A percentile compares a stretch with the other conserved stretches of the same genome.
These are phyloP conservation scores for Eimeria acervulina DNA, from an alignment of 169 alveolate species.

Conservation along the genomic window DNA sequence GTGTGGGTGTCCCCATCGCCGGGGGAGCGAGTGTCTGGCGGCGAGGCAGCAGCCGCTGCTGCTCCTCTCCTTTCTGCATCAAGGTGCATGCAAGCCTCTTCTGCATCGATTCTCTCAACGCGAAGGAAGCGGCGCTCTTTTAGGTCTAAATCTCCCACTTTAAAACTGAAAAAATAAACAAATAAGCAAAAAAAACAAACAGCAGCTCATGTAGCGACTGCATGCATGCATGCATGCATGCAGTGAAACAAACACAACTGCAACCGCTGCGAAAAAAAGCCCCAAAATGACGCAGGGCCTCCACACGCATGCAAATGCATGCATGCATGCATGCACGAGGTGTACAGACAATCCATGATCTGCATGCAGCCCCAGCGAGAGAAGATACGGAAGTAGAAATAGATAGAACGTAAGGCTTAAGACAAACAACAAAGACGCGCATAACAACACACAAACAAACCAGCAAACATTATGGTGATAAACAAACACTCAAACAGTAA, in stretches of 20 bases:
- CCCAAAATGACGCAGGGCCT: background rate
- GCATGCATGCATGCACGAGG: background rate
- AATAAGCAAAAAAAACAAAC: background rate
- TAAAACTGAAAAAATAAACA: background rate
- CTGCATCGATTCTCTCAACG: background rate
- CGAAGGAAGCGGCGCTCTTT: conserved; percentile 17
- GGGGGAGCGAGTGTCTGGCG: background rate
- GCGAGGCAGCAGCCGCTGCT: background rate
- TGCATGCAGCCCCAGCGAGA: background rate
- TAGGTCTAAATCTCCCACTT: conserved; percentile 32
- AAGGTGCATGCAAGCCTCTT: background rate
- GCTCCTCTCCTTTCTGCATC: background rate
- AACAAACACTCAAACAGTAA: background rate
- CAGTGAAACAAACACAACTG: background rate
- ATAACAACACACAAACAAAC: background rate
- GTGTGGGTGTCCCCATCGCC: background rate
- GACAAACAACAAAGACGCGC: background rate
- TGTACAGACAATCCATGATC: background rate
- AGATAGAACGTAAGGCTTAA: background rate
- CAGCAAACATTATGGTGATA: background rate
- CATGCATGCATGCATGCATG: background rate
- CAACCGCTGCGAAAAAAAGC: background rate
- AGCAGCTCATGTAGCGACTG: background rate
- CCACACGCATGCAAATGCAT: background rate
- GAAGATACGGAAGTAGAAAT: background rate